These are phyloP conservation scores for Spergularia azorica DNA, from an alignment of 179 eudicot genomes.

Conservation along the genomic window DNA sequence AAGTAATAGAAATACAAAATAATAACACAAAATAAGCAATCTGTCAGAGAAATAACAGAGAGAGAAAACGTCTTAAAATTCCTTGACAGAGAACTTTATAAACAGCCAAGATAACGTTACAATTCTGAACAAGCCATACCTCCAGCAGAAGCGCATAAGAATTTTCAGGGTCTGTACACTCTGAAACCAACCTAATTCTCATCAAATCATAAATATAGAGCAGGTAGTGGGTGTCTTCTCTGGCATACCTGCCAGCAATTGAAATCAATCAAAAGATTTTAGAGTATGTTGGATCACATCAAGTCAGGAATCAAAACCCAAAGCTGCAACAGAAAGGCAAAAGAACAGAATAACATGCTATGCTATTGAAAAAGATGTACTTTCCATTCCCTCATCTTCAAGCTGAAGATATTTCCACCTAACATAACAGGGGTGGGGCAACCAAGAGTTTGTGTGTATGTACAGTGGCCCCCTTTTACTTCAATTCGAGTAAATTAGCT, in stretches of 20 bases:
- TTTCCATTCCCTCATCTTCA: not conserved
- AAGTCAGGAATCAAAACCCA: constrained; percentile 1
- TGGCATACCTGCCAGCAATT: constrained; percentile 66
- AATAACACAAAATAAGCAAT: not conserved
- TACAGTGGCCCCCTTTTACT: no score
- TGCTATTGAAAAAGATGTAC: not conserved
- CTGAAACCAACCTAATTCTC: constrained; percentile 61
- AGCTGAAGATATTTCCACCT: not conserved
- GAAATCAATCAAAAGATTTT: not conserved
- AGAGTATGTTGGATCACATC: not conserved
- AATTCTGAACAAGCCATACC: constrained; percentile 35
- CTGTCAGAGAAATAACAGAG: not conserved
- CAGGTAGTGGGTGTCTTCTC: constrained; percentile 97
- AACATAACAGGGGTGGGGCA: not conserved
- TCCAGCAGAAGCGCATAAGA: constrained; percentile 58
- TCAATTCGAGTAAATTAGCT: no score
- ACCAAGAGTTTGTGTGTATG: not conserved
- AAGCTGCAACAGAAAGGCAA: constrained; percentile 12
- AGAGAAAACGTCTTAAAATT: not conserved
- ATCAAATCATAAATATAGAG: constrained; percentile 79
- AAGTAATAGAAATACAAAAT: not conserved
- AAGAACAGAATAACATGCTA: not conserved
- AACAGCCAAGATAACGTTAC: not conserved
- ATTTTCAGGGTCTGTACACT: constrained; percentile 49
- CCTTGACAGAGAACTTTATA: not conserved